phyloP scores from a whole-genome alignment of 1,284 basidiomycete species.

The Cryptococcus deneoformans region DNA sequence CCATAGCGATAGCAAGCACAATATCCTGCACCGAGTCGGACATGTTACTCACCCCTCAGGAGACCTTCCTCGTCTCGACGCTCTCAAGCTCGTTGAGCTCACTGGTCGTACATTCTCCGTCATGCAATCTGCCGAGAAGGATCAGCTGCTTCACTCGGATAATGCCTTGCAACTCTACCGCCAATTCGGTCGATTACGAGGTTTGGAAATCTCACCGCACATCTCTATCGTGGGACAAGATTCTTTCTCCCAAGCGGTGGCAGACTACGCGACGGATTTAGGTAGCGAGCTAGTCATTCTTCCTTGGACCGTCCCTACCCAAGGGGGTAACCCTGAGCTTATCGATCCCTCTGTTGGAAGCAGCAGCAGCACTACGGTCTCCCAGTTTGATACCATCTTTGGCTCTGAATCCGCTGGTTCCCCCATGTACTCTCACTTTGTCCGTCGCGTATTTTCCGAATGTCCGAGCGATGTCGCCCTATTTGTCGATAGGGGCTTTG shows the following conservation, averaged over 20 bases:
- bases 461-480: conserved; percentile 66
- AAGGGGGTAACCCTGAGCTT: conserved; percentile 55
- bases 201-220: conserved; percentile 60
- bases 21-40: not conserved
- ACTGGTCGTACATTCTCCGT: conserved; percentile 83
- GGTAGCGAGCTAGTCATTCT: conserved; percentile 72
- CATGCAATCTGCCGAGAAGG: conserved; percentile 71
- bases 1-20: not conserved
- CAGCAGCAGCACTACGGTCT: conserved; percentile 9
- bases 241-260: conserved; percentile 67
- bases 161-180: conserved; percentile 75
- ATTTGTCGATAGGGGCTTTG: conserved; percentile 68
- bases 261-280: conserved; percentile 60
- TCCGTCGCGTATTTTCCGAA: conserved; percentile 72
- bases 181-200: conserved; percentile 69
- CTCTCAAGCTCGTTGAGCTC: conserved; percentile 82
- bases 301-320: conserved; percentile 63
- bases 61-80: conserved; percentile 55
- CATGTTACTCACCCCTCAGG: not conserved
- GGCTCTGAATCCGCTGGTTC: conserved; percentile 40
- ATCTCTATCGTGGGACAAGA: conserved; percentile 67
- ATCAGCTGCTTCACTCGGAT: conserved; percentile 67
- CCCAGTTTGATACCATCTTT: conserved; percentile 45
- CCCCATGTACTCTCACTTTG: conserved; percentile 67
- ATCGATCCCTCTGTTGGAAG: conserved; percentile 35